Evolutionary conservation across 768 basidiomycete species (phyloP).

Genomic region (Mycena capillaripes): DNA sequence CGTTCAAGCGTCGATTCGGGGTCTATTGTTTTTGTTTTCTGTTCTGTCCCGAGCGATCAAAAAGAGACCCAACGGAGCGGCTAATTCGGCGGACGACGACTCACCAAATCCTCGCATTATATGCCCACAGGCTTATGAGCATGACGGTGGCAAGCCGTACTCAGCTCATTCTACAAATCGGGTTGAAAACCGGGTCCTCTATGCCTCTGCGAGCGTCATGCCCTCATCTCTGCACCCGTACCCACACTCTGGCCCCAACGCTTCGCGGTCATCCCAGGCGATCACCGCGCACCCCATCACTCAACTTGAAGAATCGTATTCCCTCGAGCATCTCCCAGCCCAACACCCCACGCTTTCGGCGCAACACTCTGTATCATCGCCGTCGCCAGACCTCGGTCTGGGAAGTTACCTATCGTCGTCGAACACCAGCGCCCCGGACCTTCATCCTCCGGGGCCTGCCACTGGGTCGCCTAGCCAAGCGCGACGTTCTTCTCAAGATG

Average conservation of each 20-base stretch:
- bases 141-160: neutral
- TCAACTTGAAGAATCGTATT: slow-evolving; percentile 32
- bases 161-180: neutral
- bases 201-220: slow-evolving; percentile 30
- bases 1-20: slow-evolving; percentile 12
- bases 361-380: slow-evolving; percentile 4
- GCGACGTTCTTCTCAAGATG: slow-evolving; percentile 9
- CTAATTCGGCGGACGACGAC: neutral
- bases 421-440: slow-evolving; percentile 9
- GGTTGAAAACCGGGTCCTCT: neutral
- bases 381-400: slow-evolving; percentile 3
- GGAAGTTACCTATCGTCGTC: slow-evolving; percentile 18
- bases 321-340: slow-evolving; percentile 21
- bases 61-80: neutral
- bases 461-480: slow-evolving; percentile 16
- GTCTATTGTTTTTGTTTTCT: slow-evolving; percentile 16
- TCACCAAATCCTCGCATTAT: slow-evolving; percentile 4
- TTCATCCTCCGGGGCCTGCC: neutral
- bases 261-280: slow-evolving; percentile 43
- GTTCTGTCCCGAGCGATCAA: slow-evolving; percentile 8
- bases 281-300: slow-evolving; percentile 25
- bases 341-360: slow-evolving; percentile 3
- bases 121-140: neutral
- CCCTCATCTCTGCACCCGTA: slow-evolving; percentile 41
- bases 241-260: slow-evolving; percentile 33